These are phyloP conservation scores for Tylopilus rubrobrunneus DNA, from an alignment of 768 basidiomycete species.

Conservation along the genomic window DNA sequence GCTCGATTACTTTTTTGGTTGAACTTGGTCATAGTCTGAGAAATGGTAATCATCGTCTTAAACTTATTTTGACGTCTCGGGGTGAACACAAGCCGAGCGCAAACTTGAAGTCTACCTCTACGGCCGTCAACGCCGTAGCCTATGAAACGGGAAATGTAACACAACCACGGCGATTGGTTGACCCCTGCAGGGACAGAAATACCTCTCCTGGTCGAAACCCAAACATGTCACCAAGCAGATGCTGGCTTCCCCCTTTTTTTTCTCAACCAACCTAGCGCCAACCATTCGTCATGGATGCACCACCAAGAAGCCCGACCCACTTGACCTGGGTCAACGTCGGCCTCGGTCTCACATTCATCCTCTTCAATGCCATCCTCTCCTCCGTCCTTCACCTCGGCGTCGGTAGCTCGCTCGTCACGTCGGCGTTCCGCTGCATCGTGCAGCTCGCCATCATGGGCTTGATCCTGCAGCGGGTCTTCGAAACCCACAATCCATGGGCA, in stretches of 20 bases:
- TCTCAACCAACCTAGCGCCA: background rate
- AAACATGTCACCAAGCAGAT: background rate
- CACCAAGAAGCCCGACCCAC: constrained; percentile 21
- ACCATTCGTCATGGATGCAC: constrained; percentile 28
- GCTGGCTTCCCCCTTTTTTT: background rate
- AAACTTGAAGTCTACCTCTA: background rate
- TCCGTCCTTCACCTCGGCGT: constrained; percentile 62
- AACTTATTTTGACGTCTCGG: no score
- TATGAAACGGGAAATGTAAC: background rate
- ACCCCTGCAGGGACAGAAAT: no score
- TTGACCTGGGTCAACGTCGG: constrained; percentile 74
- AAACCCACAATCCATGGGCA: constrained; percentile 67
- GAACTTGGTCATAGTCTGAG: constrained; percentile 1
- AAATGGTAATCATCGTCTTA: background rate
- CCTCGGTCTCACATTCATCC: constrained; percentile 71
- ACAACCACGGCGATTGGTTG: background rate
- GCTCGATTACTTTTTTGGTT: constrained; percentile 5
- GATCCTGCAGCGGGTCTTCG: constrained; percentile 70
- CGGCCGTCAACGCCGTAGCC: background rate
- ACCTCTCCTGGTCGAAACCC: background rate
- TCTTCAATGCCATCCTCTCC: constrained; percentile 68
- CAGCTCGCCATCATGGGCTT: constrained; percentile 75
- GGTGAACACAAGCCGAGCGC: background rate
- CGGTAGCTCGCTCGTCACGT: constrained; percentile 61
- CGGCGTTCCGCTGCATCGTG: constrained; percentile 69